Evolutionary conservation across 768 basidiomycete species (phyloP).

Genomic region (Phylloporus scabripes): DNA sequence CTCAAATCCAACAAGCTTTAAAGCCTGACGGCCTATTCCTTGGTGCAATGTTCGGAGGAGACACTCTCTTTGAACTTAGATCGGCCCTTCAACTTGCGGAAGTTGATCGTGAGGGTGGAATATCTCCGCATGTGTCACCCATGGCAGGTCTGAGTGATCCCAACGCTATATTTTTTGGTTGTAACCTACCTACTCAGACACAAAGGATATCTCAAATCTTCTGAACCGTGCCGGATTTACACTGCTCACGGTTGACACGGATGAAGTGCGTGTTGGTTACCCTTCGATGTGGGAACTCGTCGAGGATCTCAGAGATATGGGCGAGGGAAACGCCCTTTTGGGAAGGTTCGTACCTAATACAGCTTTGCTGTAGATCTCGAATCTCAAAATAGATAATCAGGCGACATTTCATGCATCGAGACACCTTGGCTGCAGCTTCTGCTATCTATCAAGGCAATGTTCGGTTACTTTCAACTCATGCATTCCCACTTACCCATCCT

Average conservation of each 20-base stretch:
- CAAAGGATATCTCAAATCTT: constrained; percentile 88
- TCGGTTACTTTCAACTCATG: neutral
- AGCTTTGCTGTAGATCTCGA: neutral
- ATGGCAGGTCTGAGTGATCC: constrained; percentile 73
- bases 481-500: neutral
- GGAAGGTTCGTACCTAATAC: constrained; percentile 51
- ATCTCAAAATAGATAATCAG: constrained; percentile 32
- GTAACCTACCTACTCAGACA: constrained; percentile 48
- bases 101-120: constrained; percentile 89
- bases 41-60: constrained; percentile 92
- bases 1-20: constrained; percentile 82
- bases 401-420: constrained; percentile 65
- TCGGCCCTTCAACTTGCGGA: constrained; percentile 93
- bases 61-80: constrained; percentile 93
- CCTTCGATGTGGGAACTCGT: constrained; percentile 96
- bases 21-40: constrained; percentile 92
- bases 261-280: constrained; percentile 87
- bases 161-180: neutral
- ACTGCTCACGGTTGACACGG: constrained; percentile 89
- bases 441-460: constrained; percentile 84
- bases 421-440: constrained; percentile 86
- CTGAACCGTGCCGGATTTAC: constrained; percentile 91
- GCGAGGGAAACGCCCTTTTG: constrained; percentile 88
- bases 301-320: constrained; percentile 94
- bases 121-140: constrained; percentile 94